A percentile compares a stretch with the other conserved stretches of the same genome.
Evolutionary conservation across 2,329 filamentous ascomycete species (phyloP).

Genomic region (Scorias spongiosa): DNA sequence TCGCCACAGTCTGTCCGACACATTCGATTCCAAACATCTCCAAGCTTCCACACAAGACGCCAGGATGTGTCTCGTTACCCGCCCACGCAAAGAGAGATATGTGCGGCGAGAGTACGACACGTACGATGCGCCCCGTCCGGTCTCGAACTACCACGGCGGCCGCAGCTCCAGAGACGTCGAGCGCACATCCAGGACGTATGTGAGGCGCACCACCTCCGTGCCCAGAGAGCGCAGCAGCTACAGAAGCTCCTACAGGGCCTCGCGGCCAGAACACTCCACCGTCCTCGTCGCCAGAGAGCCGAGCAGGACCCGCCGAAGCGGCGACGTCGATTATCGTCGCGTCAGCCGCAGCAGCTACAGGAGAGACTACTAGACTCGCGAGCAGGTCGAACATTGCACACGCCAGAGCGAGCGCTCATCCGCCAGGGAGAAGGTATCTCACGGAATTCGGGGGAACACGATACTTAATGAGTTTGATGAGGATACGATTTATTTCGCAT

Average conservation of each 20-base stretch:
- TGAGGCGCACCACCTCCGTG: constrained; percentile 9
- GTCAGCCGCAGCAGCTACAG: background rate
- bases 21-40: background rate
- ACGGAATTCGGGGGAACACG: no score
- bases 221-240: constrained; percentile 11
- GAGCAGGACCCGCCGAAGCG: background rate
- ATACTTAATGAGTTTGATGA: no score
- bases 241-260: constrained; percentile 8
- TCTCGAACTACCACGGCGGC: constrained; percentile 18
- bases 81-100: constrained; percentile 8
- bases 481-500: no score
- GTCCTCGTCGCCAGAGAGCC: background rate
- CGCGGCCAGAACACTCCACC: background rate
- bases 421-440: no score
- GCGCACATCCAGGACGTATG: constrained; percentile 6
- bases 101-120: constrained; percentile 6
- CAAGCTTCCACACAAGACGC: background rate
- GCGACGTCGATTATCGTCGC: background rate
- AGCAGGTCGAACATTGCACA: no score
- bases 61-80: constrained; percentile 18
- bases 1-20: no score
- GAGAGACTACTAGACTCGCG: background rate
- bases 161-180: background rate
- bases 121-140: constrained; percentile 15
- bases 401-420: no score